A percentile compares a stretch with the other conserved stretches of the same genome.
Evolutionary conservation across 306 rosid genomes (phyloP).

Genomic region (Biancaea sappan): DNA sequence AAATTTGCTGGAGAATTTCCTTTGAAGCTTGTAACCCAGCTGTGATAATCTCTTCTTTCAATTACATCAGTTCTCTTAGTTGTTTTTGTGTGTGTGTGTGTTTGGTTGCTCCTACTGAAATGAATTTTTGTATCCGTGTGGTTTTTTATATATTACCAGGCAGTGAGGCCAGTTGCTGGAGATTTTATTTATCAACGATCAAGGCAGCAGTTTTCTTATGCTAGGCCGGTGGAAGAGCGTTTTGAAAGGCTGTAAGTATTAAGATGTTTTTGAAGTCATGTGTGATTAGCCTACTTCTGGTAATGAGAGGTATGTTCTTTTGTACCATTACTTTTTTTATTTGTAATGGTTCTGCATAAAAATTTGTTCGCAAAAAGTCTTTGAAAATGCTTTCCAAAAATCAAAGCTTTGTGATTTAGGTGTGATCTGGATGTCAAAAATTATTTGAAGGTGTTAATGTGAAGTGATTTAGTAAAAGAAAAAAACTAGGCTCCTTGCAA

Average conservation of each 20-base stretch:
- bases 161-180: slow-evolving; percentile 50
- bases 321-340: too few relatives aligned
- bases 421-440: too few relatives aligned
- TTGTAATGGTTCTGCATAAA: too few relatives aligned
- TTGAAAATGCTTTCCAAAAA: too few relatives aligned
- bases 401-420: too few relatives aligned
- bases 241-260: slow-evolving; percentile 61
- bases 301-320: too few relatives aligned
- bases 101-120: slow-evolving; percentile 30
- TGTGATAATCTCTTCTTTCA: slow-evolving; percentile 16
- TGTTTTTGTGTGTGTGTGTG: slow-evolving; percentile 6
- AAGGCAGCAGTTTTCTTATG: slow-evolving; percentile 58
- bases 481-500: too few relatives aligned
- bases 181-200: slow-evolving; percentile 50
- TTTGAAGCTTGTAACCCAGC: slow-evolving; percentile 9
- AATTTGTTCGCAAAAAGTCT: too few relatives aligned
- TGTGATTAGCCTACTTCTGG: slow-evolving; percentile 1
- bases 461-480: too few relatives aligned
- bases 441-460: too few relatives aligned
- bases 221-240: slow-evolving; percentile 58
- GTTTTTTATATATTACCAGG: slow-evolving; percentile 53
- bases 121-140: slow-evolving; percentile 22
- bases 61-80: slow-evolving; percentile 12
- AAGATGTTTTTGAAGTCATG: neutral
- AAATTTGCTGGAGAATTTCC: too few relatives aligned